Conservation (phyloP, 208 protist species). For the Trypanosoma grayi region DNA sequence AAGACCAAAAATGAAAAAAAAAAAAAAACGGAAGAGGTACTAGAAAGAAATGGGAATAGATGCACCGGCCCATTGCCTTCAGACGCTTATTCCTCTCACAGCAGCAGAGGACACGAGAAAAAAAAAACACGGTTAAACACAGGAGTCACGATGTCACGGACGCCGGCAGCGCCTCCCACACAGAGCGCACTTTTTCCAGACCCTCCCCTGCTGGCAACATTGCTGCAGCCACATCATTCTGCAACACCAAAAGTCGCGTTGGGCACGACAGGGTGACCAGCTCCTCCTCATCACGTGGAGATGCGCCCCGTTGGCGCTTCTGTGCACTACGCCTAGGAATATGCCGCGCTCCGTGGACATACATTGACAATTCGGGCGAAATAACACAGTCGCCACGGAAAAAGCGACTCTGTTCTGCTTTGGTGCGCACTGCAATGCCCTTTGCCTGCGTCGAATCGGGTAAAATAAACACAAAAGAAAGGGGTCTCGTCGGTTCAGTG, state of each 20-base stretch:
- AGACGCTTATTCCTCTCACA: not conserved
- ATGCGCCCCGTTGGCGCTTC: not conserved
- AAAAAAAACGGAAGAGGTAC: not conserved
- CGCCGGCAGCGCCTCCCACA: conserved; percentile 10
- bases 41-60: not conserved
- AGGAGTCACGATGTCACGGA: not conserved
- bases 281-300: not conserved
- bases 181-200: not conserved
- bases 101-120: not conserved
- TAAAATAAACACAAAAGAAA: conserved; percentile 35
- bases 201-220: conserved; percentile 11
- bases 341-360: conserved; percentile 31
- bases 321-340: not conserved
- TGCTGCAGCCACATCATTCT: conserved; percentile 26
- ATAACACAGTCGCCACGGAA: conserved; percentile 31
- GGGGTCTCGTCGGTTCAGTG: not conserved
- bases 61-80: not conserved
- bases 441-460: conserved; percentile 33
- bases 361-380: conserved; percentile 14
- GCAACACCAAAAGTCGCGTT: conserved; percentile 36
- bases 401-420: conserved; percentile 27
- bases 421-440: conserved; percentile 24
- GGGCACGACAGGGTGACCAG: conserved; percentile 35
- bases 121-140: not conserved
- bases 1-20: too few species aligned